phyloP scores from a whole-genome alignment of 2,329 filamentous ascomycete genomes.

The Fonsecaea monophora region DNA sequence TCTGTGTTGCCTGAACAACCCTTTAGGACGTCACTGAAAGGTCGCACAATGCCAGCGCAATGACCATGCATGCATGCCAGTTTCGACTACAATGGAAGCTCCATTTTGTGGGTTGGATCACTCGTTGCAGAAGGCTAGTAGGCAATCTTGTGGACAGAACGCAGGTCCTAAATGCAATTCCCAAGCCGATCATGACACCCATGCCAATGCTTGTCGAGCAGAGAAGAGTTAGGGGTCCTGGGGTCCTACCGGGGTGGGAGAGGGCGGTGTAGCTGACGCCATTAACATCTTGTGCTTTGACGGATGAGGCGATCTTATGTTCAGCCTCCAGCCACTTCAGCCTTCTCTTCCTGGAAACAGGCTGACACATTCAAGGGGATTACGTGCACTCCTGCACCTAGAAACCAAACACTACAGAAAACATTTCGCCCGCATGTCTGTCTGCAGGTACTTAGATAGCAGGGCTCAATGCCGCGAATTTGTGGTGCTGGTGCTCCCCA shows the following conservation, averaged over 20 bases:
- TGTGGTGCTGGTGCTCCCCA: no score
- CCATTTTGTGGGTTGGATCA: not conserved
- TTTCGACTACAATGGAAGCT: not conserved
- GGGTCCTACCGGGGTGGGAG: no score
- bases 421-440: no score
- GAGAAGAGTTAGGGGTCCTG: not conserved
- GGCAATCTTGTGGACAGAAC: not conserved
- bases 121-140: not conserved
- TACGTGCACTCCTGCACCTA: no score
- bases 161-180: not conserved
- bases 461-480: no score
- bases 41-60: conserved; percentile 1
- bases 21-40: conserved; percentile 1
- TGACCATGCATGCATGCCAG: not conserved
- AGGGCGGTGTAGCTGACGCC: no score
- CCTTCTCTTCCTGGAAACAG: not conserved
- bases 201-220: not conserved
- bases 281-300: no score
- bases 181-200: not conserved
- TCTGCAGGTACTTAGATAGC: no score
- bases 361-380: no score
- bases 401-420: no score
- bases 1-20: conserved; percentile 3
- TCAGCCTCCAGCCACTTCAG: not conserved
- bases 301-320: not conserved